phyloP scores from a whole-genome alignment of 352 stramenopile genomes.

The Phytopythium sindhum region DNA sequence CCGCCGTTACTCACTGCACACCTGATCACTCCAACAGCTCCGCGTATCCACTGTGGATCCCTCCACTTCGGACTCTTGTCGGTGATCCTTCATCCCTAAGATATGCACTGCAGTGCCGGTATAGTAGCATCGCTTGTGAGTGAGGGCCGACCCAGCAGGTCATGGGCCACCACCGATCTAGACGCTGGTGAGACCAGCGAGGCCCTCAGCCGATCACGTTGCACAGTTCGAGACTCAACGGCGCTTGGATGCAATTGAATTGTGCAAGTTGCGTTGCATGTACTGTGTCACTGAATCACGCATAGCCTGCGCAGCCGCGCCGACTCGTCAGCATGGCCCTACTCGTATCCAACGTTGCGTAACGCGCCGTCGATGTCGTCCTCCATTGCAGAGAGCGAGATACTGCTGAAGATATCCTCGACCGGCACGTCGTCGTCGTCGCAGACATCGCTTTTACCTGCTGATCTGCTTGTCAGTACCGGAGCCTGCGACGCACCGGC shows the following conservation, averaged over 20 bases:
- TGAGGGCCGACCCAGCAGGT: no score
- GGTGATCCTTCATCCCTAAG: not conserved
- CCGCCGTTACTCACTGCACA: not conserved
- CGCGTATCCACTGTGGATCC: not conserved
- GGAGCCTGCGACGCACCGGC: not conserved
- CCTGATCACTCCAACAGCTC: not conserved
- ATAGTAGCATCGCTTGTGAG: no score
- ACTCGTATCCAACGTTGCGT: not conserved
- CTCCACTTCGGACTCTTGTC: not conserved
- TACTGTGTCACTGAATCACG: no score
- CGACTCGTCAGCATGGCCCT: not conserved
- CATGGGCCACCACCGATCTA: no score
- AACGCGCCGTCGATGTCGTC: conserved; percentile 5
- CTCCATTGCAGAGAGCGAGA: conserved; percentile 5
- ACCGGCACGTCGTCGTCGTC: not conserved
- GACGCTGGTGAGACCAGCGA: no score
- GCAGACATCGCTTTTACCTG: not conserved
- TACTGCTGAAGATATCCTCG: not conserved
- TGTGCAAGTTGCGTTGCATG: no score
- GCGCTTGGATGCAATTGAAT: no score
- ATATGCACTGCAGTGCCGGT: no score
- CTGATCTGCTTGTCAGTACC: not conserved
- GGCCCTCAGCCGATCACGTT: no score
- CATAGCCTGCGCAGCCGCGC: not conserved
- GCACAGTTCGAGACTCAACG: no score